These are phyloP conservation scores for Botryococcus braunii DNA, from an alignment of 163 green algal species.

Conservation along the genomic window DNA sequence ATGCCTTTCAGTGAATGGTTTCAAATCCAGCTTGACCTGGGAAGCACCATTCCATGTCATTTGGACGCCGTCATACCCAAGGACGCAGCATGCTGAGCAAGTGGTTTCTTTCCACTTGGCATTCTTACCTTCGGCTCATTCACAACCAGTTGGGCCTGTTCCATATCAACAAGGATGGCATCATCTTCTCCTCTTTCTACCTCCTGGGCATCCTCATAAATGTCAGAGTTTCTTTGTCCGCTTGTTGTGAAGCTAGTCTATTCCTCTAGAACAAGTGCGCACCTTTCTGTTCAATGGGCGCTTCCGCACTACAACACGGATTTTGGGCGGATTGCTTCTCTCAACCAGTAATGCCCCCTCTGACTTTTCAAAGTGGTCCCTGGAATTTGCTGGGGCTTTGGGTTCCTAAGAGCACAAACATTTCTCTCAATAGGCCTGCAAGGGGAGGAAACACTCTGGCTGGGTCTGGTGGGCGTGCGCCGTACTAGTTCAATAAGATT, in stretches of 20 bases:
- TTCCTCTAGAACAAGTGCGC: neutral
- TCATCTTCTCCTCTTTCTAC: slow-evolving; percentile 64
- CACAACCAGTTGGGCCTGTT: slow-evolving; percentile 63
- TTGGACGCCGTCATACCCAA: too few species aligned
- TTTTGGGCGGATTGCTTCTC: slow-evolving; percentile 64
- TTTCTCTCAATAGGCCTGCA: slow-evolving; percentile 1
- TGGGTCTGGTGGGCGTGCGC: too few species aligned
- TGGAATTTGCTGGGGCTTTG: neutral
- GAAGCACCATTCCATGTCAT: too few species aligned
- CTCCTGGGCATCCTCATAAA: slow-evolving; percentile 51
- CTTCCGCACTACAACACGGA: slow-evolving; percentile 91
- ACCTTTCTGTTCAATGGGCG: slow-evolving; percentile 89
- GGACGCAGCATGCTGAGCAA: neutral
- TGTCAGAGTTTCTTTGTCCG: neutral
- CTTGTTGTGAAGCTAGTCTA: neutral
- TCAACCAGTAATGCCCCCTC: slow-evolving; percentile 15
- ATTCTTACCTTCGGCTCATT: slow-evolving; percentile 53
- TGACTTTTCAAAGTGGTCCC: neutral
- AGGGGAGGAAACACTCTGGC: neutral
- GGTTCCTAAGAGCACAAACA: slow-evolving; percentile 5
- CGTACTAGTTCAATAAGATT: neutral
- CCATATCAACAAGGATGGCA: slow-evolving; percentile 54
- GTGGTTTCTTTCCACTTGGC: neutral
- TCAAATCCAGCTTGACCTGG: slow-evolving; percentile 94
- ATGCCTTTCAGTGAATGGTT: slow-evolving; percentile 79